Percentiles rank a stretch among this genome's conserved stretches.
Conservation (phyloP, 345 rosid genomes). For the Dovyalis caffra region DNA sequence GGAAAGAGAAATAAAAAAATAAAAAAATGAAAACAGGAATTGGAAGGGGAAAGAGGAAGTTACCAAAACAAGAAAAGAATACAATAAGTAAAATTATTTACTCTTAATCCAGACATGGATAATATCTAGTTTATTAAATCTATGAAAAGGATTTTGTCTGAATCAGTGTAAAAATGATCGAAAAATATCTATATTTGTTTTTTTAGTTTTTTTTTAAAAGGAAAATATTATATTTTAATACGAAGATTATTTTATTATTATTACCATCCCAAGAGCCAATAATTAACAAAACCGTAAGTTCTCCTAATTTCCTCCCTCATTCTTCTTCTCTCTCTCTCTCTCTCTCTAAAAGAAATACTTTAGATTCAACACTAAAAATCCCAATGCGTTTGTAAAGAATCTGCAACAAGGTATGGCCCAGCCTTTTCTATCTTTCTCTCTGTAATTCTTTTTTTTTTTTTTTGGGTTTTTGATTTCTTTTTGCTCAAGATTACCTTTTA, state of each 20-base stretch:
- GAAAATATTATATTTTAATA: no score
- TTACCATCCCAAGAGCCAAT: background rate
- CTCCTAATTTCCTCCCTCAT: background rate
- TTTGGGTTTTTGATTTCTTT: background rate
- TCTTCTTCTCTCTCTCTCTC: background rate
- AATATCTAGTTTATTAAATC: no score
- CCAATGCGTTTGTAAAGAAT: background rate
- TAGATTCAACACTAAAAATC: background rate
- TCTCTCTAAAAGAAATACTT: background rate
- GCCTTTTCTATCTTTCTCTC: background rate
- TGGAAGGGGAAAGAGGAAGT: no score
- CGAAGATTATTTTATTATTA: background rate
- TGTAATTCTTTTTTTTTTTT: background rate
- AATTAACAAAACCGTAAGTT: background rate
- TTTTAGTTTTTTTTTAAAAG: background rate
- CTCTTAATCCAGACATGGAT: no score
- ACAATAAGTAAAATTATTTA: accelerated
- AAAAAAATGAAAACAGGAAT: no score
- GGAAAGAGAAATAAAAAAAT: background rate
- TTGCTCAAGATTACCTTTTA: background rate
- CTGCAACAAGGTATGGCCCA: slow-evolving; percentile 17
- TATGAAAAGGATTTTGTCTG: no score
- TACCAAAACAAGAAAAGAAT: no score
- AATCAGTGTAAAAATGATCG: no score
- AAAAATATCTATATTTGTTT: no score